Conservation (phyloP, 2,329 filamentous ascomycete genomes). For the Ilyonectria destructans region DNA sequence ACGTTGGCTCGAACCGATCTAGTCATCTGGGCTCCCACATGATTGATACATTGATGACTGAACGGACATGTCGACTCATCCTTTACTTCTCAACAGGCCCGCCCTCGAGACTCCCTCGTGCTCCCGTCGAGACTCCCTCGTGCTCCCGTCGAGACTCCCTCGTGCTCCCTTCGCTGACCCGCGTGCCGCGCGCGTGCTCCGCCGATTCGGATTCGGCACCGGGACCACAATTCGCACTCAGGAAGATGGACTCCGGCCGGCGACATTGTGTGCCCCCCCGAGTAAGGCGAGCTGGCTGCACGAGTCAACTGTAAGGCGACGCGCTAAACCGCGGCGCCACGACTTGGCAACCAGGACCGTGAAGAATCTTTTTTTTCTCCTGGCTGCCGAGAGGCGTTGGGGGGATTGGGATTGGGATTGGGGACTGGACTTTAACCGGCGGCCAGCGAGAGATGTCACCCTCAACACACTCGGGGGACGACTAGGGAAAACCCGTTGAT, state of each 20-base stretch:
- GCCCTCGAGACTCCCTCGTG: neutral
- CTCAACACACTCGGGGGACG: conserved; percentile 10
- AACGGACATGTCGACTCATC: neutral
- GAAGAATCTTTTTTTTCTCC: neutral
- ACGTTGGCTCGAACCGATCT: neutral
- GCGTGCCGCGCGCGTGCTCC: neutral
- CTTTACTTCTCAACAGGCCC: too few relatives aligned
- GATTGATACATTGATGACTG: neutral
- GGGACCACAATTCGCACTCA: conserved; percentile 21
- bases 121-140: too few relatives aligned
- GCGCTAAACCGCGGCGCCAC: conserved; percentile 39
- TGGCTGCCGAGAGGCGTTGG: conserved; percentile 19
- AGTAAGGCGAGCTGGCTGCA: conserved; percentile 12
- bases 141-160: neutral
- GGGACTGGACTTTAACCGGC: conserved; percentile 27
- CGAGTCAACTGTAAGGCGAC: conserved; percentile 26
- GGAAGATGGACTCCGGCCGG: conserved; percentile 17
- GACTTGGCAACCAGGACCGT: conserved; percentile 25
- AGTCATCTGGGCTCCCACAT: neutral
- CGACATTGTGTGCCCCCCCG: conserved; percentile 12
- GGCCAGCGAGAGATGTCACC: conserved; percentile 13
- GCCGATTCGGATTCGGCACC: conserved; percentile 23
- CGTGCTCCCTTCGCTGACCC: neutral
- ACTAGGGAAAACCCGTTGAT: conserved; percentile 16
- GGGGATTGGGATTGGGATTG: conserved; percentile 2